Percentiles rank a stretch among this genome's conserved stretches.
Conservation (phyloP, 192 early-diverging fungal species). For the Thamnidium elegans region DNA sequence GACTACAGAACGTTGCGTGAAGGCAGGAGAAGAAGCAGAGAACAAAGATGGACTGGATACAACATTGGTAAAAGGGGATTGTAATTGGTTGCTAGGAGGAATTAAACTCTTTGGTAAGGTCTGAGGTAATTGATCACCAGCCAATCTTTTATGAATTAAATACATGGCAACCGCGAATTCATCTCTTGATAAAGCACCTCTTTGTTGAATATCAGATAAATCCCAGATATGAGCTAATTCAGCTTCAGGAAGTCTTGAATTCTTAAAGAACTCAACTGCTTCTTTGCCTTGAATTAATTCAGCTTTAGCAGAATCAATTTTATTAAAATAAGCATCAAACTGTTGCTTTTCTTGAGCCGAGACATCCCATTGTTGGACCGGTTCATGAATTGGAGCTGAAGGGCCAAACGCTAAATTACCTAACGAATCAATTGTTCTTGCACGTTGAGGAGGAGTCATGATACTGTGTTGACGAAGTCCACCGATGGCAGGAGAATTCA, state of each 20-base stretch:
- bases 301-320: slow-evolving; percentile 57
- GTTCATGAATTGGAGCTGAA: not conserved
- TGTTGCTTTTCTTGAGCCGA: slow-evolving; percentile 67
- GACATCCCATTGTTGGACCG: slow-evolving; percentile 65
- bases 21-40: not conserved
- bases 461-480: slow-evolving; percentile 28
- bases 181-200: slow-evolving; percentile 59
- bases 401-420: slow-evolving; percentile 23
- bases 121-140: slow-evolving; percentile 51
- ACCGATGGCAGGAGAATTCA: slow-evolving; percentile 1
- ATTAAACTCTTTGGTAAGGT: slow-evolving; percentile 54
- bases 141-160: slow-evolving; percentile 61
- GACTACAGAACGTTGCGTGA: not conserved
- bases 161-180: slow-evolving; percentile 84
- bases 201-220: slow-evolving; percentile 61
- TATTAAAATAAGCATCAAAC: slow-evolving; percentile 75
- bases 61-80: not conserved
- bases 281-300: slow-evolving; percentile 67
- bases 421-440: slow-evolving; percentile 27
- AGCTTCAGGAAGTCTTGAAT: slow-evolving; percentile 34
- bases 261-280: slow-evolving; percentile 42
- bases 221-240: slow-evolving; percentile 52
- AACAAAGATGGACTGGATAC: slow-evolving; percentile 5
- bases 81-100: slow-evolving; percentile 51
- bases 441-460: slow-evolving; percentile 31